These are phyloP conservation scores for Carex myosuroides DNA, from an alignment of 176 grass and related monocot genomes.

Conservation along the genomic window DNA sequence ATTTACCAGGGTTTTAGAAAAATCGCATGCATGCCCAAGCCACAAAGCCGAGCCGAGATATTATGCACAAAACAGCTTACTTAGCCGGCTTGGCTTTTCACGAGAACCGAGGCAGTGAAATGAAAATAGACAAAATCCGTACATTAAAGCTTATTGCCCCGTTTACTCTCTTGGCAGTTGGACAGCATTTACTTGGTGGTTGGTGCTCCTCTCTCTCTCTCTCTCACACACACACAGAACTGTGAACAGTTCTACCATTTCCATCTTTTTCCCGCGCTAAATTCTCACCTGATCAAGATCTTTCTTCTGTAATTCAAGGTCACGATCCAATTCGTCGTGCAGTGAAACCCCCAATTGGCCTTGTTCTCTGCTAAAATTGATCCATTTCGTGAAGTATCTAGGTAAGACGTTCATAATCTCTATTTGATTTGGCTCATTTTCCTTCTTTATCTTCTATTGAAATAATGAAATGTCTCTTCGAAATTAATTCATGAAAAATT, in stretches of 20 bases:
- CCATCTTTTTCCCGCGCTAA: constrained; percentile 20
- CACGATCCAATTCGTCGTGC: constrained; percentile 3
- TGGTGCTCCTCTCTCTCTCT: constrained; percentile 20
- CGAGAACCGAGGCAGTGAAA: not conserved
- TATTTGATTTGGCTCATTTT: not conserved
- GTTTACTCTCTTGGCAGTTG: constrained; percentile 39
- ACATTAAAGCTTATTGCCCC: constrained; percentile 34
- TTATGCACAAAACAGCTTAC: not conserved
- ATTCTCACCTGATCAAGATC: not conserved
- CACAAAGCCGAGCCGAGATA: not conserved
- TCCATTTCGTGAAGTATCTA: not conserved
- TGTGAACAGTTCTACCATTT: not conserved
- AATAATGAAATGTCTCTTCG: not conserved
- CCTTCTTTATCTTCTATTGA: not conserved
- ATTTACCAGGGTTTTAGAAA: too few species aligned
- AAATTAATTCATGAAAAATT: not conserved
- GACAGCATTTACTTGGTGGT: constrained; percentile 50
- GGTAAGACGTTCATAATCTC: not conserved
- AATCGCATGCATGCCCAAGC: not conserved
- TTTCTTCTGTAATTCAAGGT: not conserved
- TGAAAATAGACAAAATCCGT: constrained; percentile 15
- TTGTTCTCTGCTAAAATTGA: not conserved
- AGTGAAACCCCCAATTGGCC: not conserved
- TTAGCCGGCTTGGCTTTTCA: constrained; percentile 8
- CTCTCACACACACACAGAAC: not conserved